Evolutionary conservation across 2,329 filamentous ascomycete species (phyloP), one percentile per base, ranked within the genome.

Genomic region (Escovopsis sp.): DNA sequence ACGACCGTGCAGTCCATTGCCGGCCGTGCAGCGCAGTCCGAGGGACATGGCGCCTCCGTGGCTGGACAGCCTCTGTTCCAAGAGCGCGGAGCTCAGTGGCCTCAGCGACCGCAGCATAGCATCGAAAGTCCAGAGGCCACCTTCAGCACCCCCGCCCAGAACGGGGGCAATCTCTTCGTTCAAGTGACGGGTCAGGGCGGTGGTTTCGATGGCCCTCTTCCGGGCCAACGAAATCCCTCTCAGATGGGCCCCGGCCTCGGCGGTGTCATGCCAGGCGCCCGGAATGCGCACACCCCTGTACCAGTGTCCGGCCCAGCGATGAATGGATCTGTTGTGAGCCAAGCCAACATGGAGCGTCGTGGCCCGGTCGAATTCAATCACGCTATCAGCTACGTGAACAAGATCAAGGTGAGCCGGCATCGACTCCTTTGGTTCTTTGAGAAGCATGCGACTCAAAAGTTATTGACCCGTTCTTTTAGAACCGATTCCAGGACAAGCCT

Each of bases 291-390:
- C 48, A 79, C 76, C 3, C 76, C 76, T 10, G 76, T 73, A n/a
- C 74, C 74, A 12, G 61, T 63, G 29, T 62, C 63, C 14, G 68
- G 68, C 35, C 72, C 76, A 46, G 72, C 65, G 29, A 57, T 81
- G 43, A 84, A 81, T 52, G 77, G 76, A 36, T 69, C 70, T 46
- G 71, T 70, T 16, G 64, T 68, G 51, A 65, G 75, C 62, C 62
- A 80, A 63, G 64, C 73, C 60, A 64, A 72, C 62, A 64, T 84
- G 57, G 88, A 93, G 60, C 93, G 91, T 57, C 78, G 88, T 43
- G 89, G 88, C 0, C 91, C 91, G 1, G 91, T 98, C 14, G 91
- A 98, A 57, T 98, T 98, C 62, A 98, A 98, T 58, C 91, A 98
- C 63, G 91, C 91, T 1, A 98, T 98, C 48, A 96, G 88, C 59